These are phyloP conservation scores for Plasmodium vinckei DNA, from an alignment of 169 alveolate genomes.

Conservation along the genomic window DNA sequence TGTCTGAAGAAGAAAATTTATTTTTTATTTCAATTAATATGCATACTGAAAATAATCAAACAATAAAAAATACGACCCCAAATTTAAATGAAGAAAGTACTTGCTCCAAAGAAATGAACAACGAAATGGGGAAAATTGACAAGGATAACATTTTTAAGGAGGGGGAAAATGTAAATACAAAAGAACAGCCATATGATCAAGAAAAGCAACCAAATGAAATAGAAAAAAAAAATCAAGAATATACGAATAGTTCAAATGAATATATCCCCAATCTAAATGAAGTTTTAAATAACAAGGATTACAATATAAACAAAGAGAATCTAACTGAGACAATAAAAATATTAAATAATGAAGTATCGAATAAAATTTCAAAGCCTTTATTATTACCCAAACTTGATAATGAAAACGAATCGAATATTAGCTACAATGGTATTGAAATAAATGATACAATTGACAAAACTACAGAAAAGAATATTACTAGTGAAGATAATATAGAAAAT, in stretches of 20 bases:
- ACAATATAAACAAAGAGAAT: constrained; percentile 1
- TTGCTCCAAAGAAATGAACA: neutral
- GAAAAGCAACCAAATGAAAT: no score
- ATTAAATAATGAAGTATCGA: constrained; percentile 14
- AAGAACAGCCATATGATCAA: neutral
- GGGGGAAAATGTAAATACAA: neutral
- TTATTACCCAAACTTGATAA: neutral
- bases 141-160: neutral
- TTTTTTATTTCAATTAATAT: constrained; percentile 25
- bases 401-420: neutral
- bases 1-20: constrained; percentile 44
- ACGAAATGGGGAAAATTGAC: neutral
- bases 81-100: constrained; percentile 2
- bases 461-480: no score
- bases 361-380: neutral
- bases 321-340: constrained; percentile 17
- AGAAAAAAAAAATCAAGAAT: no score
- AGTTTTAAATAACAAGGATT: neutral
- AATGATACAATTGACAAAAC: neutral
- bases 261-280: neutral
- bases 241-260: no score
- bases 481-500: no score
- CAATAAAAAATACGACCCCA: neutral
- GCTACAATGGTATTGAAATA: neutral
- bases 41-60: neutral